These are phyloP conservation scores for Madurella fahalii DNA, from an alignment of 2,329 filamentous ascomycete genomes.

Conservation along the genomic window DNA sequence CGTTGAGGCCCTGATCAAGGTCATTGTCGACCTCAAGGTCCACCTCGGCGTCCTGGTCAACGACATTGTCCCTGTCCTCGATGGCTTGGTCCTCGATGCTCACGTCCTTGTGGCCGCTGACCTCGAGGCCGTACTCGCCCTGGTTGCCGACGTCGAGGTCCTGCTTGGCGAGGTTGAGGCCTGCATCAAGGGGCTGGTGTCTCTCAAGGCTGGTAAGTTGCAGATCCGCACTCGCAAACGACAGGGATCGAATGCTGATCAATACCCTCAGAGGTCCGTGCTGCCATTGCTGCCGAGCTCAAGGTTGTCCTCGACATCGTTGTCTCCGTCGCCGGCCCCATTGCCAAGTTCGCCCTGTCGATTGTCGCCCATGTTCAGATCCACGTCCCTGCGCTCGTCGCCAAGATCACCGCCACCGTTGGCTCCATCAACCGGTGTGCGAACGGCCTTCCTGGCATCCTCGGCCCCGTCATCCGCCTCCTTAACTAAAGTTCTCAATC, in stretches of 20 bases:
- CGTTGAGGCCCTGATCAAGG: slow-evolving; percentile 11
- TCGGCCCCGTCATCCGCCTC: slow-evolving; percentile 1
- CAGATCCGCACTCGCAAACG: no score
- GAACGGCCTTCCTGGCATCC: not conserved
- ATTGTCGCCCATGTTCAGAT: slow-evolving; percentile 6
- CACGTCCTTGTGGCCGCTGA: slow-evolving; percentile 9
- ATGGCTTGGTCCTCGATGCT: slow-evolving; percentile 10
- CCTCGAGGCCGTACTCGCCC: slow-evolving; percentile 12
- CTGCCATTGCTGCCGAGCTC: slow-evolving; percentile 6
- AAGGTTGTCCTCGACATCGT: slow-evolving; percentile 5
- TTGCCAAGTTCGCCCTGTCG: slow-evolving; percentile 7
- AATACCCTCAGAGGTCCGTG: slow-evolving; percentile 5
- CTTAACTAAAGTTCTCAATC: slow-evolving; percentile 5
- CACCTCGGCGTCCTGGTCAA: slow-evolving; percentile 11
- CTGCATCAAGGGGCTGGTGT: slow-evolving; percentile 6
- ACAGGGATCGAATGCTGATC: not conserved
- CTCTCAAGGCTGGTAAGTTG: slow-evolving; percentile 13
- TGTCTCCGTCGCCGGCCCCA: not conserved
- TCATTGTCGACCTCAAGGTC: slow-evolving; percentile 9
- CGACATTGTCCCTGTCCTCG: slow-evolving; percentile 3
- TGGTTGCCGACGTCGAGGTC: slow-evolving; percentile 6
- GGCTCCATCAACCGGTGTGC: not conserved
- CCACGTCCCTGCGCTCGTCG: slow-evolving; percentile 4
- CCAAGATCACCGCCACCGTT: slow-evolving; percentile 3
- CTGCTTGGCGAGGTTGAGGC: slow-evolving; percentile 12